Evolutionary conservation across 208 protist species (phyloP).

Genomic region (Wallacemonas rigidus): DNA sequence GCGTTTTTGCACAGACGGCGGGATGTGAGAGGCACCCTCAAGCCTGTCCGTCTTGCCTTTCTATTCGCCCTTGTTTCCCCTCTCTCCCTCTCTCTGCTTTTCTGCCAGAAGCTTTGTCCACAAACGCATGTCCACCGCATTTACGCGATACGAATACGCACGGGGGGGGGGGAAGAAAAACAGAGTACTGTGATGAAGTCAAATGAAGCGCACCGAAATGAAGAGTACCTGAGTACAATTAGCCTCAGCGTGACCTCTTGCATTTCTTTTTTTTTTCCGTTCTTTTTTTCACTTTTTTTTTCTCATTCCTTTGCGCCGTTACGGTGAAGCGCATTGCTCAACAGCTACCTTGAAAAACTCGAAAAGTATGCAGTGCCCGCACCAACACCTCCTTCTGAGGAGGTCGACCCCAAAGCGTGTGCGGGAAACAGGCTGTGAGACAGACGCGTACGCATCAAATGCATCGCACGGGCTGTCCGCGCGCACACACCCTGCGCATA

Average conservation of each 20-base stretch:
- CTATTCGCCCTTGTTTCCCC: not conserved
- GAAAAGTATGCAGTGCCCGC: no score
- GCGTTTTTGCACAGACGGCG: no score
- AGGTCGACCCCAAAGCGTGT: no score
- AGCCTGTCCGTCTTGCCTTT: not conserved
- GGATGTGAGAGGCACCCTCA: no score
- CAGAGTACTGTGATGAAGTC: not conserved
- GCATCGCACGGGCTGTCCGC: no score
- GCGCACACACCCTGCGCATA: no score
- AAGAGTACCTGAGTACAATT: not conserved
- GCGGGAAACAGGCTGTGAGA: no score
- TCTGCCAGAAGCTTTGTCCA: not conserved
- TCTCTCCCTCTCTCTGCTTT: not conserved
- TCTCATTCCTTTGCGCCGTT: not conserved
- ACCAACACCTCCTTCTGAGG: no score
- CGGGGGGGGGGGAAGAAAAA: not conserved
- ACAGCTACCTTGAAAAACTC: not conserved
- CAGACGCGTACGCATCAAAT: no score
- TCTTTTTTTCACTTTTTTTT: slow-evolving; percentile 6
- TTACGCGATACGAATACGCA: not conserved
- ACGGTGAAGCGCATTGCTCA: not conserved
- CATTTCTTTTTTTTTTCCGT: not conserved
- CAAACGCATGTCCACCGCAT: no score
- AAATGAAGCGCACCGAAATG: not conserved
- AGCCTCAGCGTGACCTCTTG: not conserved